A percentile compares a stretch with the other conserved stretches of the same genome.
Evolutionary conservation across 345 rosid genomes (phyloP).

Genomic region (Corchorus olitorius): DNA sequence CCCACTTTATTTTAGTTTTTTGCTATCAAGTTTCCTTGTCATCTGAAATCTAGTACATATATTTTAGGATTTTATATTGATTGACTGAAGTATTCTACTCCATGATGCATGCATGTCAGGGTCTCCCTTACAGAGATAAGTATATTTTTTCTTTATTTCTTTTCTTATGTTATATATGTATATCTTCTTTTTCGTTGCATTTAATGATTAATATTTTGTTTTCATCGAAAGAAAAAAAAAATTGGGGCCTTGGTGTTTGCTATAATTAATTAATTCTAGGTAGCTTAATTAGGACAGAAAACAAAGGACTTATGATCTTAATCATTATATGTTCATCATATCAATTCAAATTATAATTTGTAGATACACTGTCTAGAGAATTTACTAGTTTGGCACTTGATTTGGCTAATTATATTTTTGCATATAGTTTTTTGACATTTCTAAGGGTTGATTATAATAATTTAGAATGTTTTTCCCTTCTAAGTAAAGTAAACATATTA

Average conservation of each 20-base stretch:
- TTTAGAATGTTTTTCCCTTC: slow-evolving; percentile 1
- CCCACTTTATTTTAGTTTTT: background rate
- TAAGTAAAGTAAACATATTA: background rate
- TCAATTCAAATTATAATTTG: background rate
- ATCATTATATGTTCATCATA: slow-evolving; percentile 14
- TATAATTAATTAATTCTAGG: background rate
- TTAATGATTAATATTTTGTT: slow-evolving; percentile 7
- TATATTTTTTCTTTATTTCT: background rate
- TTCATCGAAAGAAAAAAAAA: background rate
- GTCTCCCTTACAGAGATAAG: background rate
- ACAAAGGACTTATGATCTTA: background rate
- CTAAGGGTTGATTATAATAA: background rate
- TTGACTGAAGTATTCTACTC: background rate
- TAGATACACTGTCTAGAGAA: background rate
- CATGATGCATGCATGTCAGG: background rate
- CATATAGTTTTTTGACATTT: background rate
- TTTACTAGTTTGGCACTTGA: background rate
- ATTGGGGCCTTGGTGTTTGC: slow-evolving; percentile 14
- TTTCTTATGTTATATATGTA: background rate
- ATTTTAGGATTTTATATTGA: background rate
- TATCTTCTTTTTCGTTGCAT: background rate
- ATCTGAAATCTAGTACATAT: background rate
- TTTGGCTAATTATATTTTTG: background rate
- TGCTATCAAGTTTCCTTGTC: background rate
- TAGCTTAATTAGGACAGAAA: background rate